phyloP scores from a whole-genome alignment of 768 basidiomycete species.

The Trametes elegans region DNA sequence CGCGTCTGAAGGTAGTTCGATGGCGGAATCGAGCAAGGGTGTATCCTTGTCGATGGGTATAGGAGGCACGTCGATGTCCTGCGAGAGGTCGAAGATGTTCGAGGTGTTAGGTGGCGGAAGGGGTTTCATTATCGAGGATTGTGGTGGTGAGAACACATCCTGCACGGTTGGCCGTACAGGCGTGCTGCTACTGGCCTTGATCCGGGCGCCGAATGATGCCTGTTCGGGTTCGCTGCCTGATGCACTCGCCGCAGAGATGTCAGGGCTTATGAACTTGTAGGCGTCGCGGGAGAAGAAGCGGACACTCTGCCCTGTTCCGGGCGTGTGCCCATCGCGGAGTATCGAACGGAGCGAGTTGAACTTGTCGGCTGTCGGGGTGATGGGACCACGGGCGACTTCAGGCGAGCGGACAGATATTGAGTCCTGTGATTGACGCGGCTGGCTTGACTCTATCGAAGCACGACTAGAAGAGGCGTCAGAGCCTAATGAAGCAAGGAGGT shows the following conservation, averaged over 20 bases:
- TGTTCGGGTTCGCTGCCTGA: conserved; percentile 31
- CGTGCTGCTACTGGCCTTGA: conserved; percentile 32
- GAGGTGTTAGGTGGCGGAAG: conserved; percentile 44
- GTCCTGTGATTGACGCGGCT: conserved; percentile 26
- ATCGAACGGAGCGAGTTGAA: conserved; percentile 68
- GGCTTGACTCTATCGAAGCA: conserved; percentile 29
- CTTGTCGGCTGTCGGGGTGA: conserved; percentile 35
- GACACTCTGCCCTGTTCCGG: conserved; percentile 76
- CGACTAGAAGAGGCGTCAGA: conserved; percentile 27
- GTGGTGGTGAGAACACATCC: conserved; percentile 44
- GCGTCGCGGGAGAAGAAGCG: conserved; percentile 74
- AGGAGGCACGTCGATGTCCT: conserved; percentile 49
- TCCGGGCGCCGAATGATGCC: conserved; percentile 27
- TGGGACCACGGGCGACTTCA: conserved; percentile 28
- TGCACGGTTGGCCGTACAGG: conserved; percentile 37
- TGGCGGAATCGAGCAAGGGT: conserved; percentile 35
- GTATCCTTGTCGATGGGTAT: conserved; percentile 35
- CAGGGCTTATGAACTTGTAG: conserved; percentile 64
- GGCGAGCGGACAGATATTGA: conserved; percentile 26
- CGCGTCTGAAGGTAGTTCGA: conserved; percentile 34
- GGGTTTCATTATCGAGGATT: conserved; percentile 36
- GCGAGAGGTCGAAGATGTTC: conserved; percentile 59
- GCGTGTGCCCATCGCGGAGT: conserved; percentile 66
- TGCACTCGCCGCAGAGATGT: conserved; percentile 45
- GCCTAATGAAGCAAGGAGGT: conserved; percentile 19